Percentiles rank a stretch among this genome's conserved stretches.
Evolutionary conservation across 345 rosid genomes (phyloP).

Genomic region (Gossypium turneri): DNA sequence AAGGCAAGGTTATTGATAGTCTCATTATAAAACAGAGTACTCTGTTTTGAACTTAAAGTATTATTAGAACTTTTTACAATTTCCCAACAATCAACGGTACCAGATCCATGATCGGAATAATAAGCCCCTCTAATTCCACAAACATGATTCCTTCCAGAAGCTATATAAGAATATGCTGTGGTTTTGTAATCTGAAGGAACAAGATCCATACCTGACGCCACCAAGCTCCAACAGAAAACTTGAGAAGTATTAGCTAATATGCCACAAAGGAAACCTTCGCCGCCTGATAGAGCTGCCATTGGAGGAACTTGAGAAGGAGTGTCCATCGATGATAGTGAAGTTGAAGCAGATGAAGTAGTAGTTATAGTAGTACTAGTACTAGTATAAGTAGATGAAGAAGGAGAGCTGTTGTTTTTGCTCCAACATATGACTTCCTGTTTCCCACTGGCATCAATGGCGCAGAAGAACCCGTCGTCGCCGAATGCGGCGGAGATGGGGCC

Average conservation of each 20-base stretch:
- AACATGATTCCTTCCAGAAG: constrained; percentile 77
- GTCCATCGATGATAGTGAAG: constrained; percentile 12
- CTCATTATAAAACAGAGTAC: constrained; percentile 40
- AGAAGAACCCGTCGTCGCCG: constrained; percentile 68
- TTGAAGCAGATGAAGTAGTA: constrained; percentile 19
- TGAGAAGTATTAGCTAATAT: constrained; percentile 12
- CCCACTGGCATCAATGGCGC: constrained; percentile 50
- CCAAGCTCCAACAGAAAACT: constrained; percentile 59
- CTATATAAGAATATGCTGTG: constrained; percentile 67
- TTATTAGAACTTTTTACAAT: constrained; percentile 33
- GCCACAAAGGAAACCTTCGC: constrained; percentile 15
- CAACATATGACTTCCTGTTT: constrained; percentile 11
- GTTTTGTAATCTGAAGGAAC: constrained; percentile 49
- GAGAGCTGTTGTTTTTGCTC: constrained; percentile 27
- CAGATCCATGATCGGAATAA: constrained; percentile 61
- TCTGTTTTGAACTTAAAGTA: constrained; percentile 36
- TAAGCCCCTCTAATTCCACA: constrained; percentile 91
- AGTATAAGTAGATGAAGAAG: constrained; percentile 38
- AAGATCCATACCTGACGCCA: constrained; percentile 52
- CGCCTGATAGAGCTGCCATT: constrained; percentile 10
- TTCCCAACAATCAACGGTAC: constrained; percentile 79
- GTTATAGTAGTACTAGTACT: constrained; percentile 16
- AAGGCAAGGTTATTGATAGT: constrained; percentile 45
- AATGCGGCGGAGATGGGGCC: constrained; percentile 80
- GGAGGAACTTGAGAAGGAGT: constrained; percentile 3